Evolutionary conservation across 2,329 filamentous ascomycete species (phyloP).

Genomic region (Fusarium sp.): DNA sequence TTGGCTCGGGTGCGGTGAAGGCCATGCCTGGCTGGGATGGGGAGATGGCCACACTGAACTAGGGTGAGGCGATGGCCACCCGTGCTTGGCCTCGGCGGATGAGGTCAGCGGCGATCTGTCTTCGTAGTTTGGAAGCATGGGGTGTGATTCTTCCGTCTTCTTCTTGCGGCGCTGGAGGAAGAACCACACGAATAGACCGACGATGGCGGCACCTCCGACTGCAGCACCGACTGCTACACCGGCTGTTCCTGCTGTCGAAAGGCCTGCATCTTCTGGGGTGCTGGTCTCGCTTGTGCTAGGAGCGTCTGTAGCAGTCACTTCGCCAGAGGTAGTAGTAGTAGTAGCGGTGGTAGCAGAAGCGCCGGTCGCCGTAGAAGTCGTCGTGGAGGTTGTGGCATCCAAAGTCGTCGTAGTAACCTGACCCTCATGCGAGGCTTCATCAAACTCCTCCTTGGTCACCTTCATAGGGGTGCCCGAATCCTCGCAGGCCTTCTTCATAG

Average conservation of each 20-base stretch:
- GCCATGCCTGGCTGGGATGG: no score
- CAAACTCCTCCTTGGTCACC: constrained; percentile 54
- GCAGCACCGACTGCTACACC: constrained; percentile 54
- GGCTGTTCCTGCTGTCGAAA: constrained; percentile 51
- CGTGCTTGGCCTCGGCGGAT: constrained; percentile 37
- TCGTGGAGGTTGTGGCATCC: neutral
- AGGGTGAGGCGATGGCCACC: constrained; percentile 14
- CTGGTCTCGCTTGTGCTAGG: neutral
- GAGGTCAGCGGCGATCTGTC: constrained; percentile 31
- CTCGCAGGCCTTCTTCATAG: constrained; percentile 55
- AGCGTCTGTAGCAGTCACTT: neutral
- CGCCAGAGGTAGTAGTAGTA: no score
- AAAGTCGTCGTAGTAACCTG: constrained; percentile 4
- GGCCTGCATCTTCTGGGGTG: constrained; percentile 22
- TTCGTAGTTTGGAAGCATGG: constrained; percentile 45
- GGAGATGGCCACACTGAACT: neutral
- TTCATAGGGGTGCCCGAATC: constrained; percentile 55
- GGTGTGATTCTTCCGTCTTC: constrained; percentile 43
- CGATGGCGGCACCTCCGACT: constrained; percentile 41
- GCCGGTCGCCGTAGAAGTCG: constrained; percentile 6
- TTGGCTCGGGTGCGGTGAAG: neutral
- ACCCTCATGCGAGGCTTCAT: constrained; percentile 41
- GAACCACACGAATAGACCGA: constrained; percentile 40
- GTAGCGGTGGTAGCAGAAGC: neutral
- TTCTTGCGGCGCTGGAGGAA: constrained; percentile 44